A percentile compares a stretch with the other conserved stretches of the same genome.
Conservation (phyloP, 2,329 filamentous ascomycete genomes). For the Rutstroemia sp. region DNA sequence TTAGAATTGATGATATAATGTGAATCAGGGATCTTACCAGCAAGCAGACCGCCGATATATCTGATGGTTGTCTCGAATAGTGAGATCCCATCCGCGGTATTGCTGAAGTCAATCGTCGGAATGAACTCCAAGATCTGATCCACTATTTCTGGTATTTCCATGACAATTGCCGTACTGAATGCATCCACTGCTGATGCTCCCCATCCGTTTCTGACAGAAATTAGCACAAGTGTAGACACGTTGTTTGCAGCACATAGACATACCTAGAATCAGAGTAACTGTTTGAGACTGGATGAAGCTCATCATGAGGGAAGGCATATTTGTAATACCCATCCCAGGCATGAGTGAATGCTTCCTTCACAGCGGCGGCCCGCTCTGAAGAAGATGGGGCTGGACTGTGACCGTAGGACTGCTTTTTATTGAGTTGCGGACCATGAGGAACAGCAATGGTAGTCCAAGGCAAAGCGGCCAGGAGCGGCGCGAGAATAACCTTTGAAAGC, state of each 20-base stretch:
- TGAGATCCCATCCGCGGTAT: constrained; percentile 54
- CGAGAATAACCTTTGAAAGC: constrained; percentile 15
- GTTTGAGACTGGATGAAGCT: constrained; percentile 62
- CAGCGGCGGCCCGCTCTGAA: constrained; percentile 42
- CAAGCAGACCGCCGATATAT: constrained; percentile 74
- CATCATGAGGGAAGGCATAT: constrained; percentile 73
- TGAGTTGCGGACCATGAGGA: constrained; percentile 13
- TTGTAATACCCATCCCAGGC: constrained; percentile 68
- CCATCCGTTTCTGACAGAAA: constrained; percentile 63
- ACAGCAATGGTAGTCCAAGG: constrained; percentile 12
- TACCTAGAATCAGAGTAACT: constrained; percentile 62
- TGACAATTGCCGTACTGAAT: constrained; percentile 70
- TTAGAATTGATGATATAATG: constrained; percentile 1
- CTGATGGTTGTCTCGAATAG: constrained; percentile 89
- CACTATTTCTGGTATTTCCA: constrained; percentile 62
- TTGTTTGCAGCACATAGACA: constrained; percentile 15
- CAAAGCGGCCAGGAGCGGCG: constrained; percentile 15
- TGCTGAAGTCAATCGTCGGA: constrained; percentile 60
- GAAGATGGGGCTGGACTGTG: constrained; percentile 11
- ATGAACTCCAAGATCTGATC: constrained; percentile 65
- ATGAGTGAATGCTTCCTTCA: constrained; percentile 61
- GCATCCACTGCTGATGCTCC: constrained; percentile 78
- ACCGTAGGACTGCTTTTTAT: constrained; percentile 15
- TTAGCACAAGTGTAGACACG: constrained; percentile 10
- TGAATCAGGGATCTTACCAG: constrained; percentile 44